Evolutionary conservation across 768 basidiomycete genomes (phyloP), one percentile per base, ranked within the genome.

Genomic region (Neoboletus magnificus): DNA sequence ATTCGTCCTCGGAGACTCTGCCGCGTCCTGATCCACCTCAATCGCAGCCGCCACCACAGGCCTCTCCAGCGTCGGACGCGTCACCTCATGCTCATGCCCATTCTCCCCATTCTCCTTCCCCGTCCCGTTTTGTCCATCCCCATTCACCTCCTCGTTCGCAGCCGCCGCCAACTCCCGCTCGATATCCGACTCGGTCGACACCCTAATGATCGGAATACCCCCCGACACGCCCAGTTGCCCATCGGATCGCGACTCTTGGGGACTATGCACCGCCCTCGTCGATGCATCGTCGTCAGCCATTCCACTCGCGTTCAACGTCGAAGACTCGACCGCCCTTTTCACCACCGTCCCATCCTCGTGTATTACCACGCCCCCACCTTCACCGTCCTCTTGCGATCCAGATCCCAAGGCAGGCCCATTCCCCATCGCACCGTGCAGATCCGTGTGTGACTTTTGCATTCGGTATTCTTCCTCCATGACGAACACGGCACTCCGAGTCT

Each of bases 381-480:
- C 59, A 5, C 32, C 25, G 8, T 22, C 16, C 3, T 61, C 65
- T 32, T 63, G 56, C 48, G 66, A 57, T 20, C 70, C 71, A 13
- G 66, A 56, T 30, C 71, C 71, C 11, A 70, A 42, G 11, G 61
- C 61, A 6, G 58, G 56, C n/a, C 33, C 48, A 18, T 57, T 51
- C 48, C 59, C 51, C 16, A 65, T 61, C n/a, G 58, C 68, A 48
- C 76, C 69, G 46, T 78, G 76, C n/a, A 88, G 76, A 29, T 94
- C 91, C 2, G 69, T 75, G 6, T 89, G 83, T 2, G 89, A 87
- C 69, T 98, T 98, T 76, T 98, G 96, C 85, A 91, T 89, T 36
- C 97, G 82, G 69, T 99, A 99, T 70, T 99, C 97, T 69, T 99
- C 96, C 70, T 98, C 97, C 97, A 99, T 99, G 39, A 99, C 97